Evolutionary conservation across 352 stramenopile genomes (phyloP).

Genomic region (Globisporangium nagaii): DNA sequence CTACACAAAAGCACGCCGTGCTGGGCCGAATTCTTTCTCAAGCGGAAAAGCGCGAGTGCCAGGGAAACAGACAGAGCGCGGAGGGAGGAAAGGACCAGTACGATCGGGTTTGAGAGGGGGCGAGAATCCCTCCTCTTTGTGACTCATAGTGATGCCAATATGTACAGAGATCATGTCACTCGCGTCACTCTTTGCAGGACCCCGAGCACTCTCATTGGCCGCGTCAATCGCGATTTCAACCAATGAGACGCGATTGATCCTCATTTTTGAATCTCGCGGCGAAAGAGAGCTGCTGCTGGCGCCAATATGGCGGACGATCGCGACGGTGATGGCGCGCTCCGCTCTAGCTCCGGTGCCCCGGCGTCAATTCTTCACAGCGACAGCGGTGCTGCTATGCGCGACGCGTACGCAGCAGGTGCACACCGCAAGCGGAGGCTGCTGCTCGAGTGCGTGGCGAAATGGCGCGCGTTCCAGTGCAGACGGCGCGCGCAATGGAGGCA

Average conservation of each 20-base stretch:
- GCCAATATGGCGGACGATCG: not conserved
- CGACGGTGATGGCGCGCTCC: not conserved
- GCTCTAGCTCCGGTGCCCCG: not conserved
- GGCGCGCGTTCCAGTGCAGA: not conserved
- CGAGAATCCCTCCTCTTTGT: not conserved
- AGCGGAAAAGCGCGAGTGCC: not conserved
- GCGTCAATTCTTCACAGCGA: not conserved
- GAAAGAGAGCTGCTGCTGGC: not conserved
- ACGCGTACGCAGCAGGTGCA: not conserved
- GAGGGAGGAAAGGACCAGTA: not conserved
- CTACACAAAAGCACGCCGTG: too few relatives aligned
- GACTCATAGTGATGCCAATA: not conserved
- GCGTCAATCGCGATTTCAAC: not conserved
- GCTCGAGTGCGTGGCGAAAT: not conserved
- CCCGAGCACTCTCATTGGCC: too few relatives aligned
- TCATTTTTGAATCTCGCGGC: not conserved
- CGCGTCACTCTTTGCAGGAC: not conserved
- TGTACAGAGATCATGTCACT: too few relatives aligned
- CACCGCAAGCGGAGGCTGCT: not conserved
- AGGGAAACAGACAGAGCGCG: too few relatives aligned
- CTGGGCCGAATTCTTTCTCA: conserved; percentile 19
- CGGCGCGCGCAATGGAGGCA: conserved; percentile 6
- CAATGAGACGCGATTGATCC: not conserved
- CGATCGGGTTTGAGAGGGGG: not conserved
- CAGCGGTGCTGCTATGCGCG: not conserved